Conservation (phyloP, 805 yeast species). For the Candida schatavii region DNA sequence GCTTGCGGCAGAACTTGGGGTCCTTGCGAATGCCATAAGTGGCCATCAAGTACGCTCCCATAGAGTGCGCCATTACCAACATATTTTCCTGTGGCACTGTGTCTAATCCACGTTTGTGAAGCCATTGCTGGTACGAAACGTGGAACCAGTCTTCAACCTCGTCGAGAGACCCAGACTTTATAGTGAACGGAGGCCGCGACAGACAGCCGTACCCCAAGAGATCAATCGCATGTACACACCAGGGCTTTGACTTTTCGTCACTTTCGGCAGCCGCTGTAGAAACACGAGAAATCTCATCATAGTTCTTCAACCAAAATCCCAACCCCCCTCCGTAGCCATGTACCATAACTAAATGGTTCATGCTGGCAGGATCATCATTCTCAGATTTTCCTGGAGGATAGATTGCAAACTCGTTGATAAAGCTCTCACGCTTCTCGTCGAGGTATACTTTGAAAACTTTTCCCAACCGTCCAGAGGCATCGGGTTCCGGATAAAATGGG, state of each 20-base stretch:
- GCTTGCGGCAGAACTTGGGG: slow-evolving; percentile 60
- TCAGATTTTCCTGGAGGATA: slow-evolving; percentile 26
- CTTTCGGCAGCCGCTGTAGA: too few species aligned
- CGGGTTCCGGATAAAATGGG: slow-evolving; percentile 44
- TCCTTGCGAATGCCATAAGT: slow-evolving; percentile 56
- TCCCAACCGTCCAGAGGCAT: slow-evolving; percentile 24
- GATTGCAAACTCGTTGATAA: slow-evolving; percentile 41
- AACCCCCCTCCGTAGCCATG: slow-evolving; percentile 47
- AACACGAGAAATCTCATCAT: slow-evolving; percentile 19
- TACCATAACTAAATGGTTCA: slow-evolving; percentile 40
- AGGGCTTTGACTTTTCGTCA: slow-evolving; percentile 35
- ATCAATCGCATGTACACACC: slow-evolving; percentile 85
- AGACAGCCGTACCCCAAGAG: slow-evolving; percentile 89
- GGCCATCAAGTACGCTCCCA: slow-evolving; percentile 85
- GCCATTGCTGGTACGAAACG: slow-evolving; percentile 66
- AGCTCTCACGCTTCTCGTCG: slow-evolving; percentile 24
- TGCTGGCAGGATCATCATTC: slow-evolving; percentile 14
- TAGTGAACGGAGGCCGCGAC: slow-evolving; percentile 68
- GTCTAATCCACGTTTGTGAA: slow-evolving; percentile 42
- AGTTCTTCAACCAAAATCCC: slow-evolving; percentile 42
- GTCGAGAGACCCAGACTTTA: slow-evolving; percentile 37
- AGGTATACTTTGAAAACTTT: slow-evolving; percentile 31
- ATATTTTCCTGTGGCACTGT: slow-evolving; percentile 36
- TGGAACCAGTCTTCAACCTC: slow-evolving; percentile 63
- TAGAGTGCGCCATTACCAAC: slow-evolving; percentile 77